Evolutionary conservation across 768 basidiomycete species (phyloP).

Genomic region (Tricholoma terreum): DNA sequence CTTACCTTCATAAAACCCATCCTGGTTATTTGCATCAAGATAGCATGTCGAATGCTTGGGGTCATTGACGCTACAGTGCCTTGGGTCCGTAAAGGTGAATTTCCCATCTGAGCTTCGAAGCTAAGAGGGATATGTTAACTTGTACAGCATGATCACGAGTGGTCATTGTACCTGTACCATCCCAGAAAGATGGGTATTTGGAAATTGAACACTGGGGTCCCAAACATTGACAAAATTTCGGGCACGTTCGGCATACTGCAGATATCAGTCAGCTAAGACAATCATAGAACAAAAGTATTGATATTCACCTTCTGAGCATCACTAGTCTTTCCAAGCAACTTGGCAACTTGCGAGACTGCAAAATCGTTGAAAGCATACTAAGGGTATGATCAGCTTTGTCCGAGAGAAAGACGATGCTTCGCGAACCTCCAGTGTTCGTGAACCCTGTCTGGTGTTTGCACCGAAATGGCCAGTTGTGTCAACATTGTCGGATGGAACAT

Average conservation of each 20-base stretch:
- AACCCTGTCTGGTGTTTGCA: conserved; percentile 60
- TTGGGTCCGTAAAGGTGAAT: conserved; percentile 63
- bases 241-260: conserved; percentile 51
- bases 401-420: not conserved
- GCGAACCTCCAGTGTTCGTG: conserved; percentile 54
- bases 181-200: conserved; percentile 44
- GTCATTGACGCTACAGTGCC: conserved; percentile 65
- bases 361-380: conserved; percentile 64
- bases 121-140: too few relatives aligned
- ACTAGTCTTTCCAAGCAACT: conserved; percentile 43
- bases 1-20: conserved; percentile 62
- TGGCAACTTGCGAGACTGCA: conserved; percentile 61
- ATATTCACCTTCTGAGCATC: conserved; percentile 50
- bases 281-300: too few relatives aligned
- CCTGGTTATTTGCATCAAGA: conserved; percentile 49
- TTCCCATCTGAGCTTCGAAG: conserved; percentile 54
- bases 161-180: conserved; percentile 57
- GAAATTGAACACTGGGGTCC: conserved; percentile 55
- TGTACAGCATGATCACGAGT: too few relatives aligned
- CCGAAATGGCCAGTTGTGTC: conserved; percentile 37
- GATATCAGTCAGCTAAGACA: too few relatives aligned
- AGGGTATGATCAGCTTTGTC: not conserved
- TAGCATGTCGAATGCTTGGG: conserved; percentile 57
- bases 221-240: conserved; percentile 58
- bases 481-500: conserved; percentile 39